Evolutionary conservation across 371 early-diverging fungal genomes (phyloP).

Genomic region (Vairimorpha necatrix): DNA sequence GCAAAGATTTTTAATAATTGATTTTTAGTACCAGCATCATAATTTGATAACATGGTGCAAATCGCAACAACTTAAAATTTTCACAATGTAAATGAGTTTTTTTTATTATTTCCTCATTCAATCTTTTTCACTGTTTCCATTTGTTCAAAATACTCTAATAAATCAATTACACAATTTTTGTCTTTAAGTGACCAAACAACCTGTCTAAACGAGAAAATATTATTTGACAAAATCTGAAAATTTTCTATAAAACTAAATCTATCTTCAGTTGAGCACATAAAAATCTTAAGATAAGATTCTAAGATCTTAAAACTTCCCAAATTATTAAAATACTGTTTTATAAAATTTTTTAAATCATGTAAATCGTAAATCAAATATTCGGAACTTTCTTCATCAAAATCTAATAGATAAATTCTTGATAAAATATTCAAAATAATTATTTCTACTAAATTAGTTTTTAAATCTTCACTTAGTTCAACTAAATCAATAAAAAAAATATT

Average conservation of each 20-base stretch:
- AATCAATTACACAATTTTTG: constrained; percentile 8
- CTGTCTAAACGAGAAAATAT: constrained; percentile 55
- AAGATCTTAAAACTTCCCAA: constrained; percentile 42
- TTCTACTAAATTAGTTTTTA: constrained; percentile 35
- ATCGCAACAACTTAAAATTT: no score
- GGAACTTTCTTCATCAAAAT: constrained; percentile 22
- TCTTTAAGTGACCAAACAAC: constrained; percentile 45
- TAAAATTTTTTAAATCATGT: constrained; percentile 39
- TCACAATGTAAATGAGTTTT: no score
- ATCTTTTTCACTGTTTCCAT: no score
- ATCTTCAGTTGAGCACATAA: constrained; percentile 40
- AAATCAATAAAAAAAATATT: constrained; percentile 16
- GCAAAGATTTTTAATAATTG: no score
- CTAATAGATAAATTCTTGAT: constrained; percentile 29
- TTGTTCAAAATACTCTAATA: constrained; percentile 2
- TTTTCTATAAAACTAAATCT: constrained; percentile 55
- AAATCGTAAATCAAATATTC: constrained; percentile 43
- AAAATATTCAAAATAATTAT: constrained; percentile 32
- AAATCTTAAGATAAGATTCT: constrained; percentile 58
- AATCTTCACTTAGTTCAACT: constrained; percentile 31
- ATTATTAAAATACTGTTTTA: constrained; percentile 6
- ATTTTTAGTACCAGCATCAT: no score
- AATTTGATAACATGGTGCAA: no score
- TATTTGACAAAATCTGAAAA: constrained; percentile 51
- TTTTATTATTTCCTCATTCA: no score